Evolutionary conservation across 2,329 filamentous ascomycete genomes (phyloP).

Genomic region (Botrytis tulipae): DNA sequence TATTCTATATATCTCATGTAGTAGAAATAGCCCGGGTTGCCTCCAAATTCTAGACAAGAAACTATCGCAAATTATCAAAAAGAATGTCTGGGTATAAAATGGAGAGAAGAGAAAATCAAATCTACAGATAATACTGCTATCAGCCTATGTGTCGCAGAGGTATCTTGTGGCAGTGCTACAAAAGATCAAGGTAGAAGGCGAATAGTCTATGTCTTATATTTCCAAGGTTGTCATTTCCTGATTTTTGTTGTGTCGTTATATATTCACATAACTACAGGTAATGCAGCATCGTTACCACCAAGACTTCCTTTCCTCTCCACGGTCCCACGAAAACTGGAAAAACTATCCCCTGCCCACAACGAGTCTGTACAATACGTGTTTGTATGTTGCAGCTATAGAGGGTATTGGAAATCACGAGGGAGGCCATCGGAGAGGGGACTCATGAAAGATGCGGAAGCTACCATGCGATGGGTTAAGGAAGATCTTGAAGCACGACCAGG

Average conservation of each 20-base stretch:
- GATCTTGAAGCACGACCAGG: constrained; percentile 37
- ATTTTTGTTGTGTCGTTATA: constrained; percentile 11
- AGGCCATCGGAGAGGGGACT: constrained; percentile 69
- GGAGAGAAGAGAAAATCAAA: constrained; percentile 61
- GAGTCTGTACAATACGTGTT: constrained; percentile 45
- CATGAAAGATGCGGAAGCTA: constrained; percentile 63
- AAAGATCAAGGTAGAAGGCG: not conserved
- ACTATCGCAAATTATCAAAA: constrained; percentile 61
- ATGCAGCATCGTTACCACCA: constrained; percentile 58
- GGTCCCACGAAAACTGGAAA: constrained; percentile 48
- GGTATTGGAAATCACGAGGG: constrained; percentile 74
- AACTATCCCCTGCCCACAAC: constrained; percentile 27
- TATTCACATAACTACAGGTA: constrained; percentile 46
- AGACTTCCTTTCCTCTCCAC: constrained; percentile 56
- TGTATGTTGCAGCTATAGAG: constrained; percentile 52
- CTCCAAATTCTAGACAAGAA: constrained; percentile 67
- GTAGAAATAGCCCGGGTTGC: constrained; percentile 71
- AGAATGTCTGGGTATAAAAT: constrained; percentile 60
- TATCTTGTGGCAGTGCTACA: constrained; percentile 17
- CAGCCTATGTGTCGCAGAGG: constrained; percentile 51
- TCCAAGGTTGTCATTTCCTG: constrained; percentile 48
- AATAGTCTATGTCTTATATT: constrained; percentile 54
- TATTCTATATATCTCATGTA: constrained; percentile 8
- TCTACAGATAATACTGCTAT: constrained; percentile 65
- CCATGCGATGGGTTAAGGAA: constrained; percentile 59